Evolutionary conservation across 1,139 yeast genomes (phyloP), one percentile per base, ranked within the genome.

Genomic region (Suhomyces bokatorum): DNA sequence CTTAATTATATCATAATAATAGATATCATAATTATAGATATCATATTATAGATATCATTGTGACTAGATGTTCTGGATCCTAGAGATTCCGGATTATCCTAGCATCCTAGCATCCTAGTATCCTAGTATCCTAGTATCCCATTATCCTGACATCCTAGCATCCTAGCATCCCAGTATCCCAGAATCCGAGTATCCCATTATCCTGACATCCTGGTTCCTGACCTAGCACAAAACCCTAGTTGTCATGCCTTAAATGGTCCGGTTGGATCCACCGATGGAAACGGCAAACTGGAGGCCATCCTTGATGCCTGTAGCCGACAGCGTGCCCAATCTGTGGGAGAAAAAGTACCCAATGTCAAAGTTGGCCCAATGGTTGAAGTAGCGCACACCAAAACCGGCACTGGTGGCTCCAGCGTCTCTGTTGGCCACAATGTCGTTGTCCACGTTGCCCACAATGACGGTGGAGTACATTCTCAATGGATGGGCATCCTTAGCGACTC

Each of bases 251-350:
- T 32, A 41, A 30, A 36, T 28, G 27, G 44, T 37, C 9, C 53
- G 39, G 50, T 67, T 70, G 13, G 73, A 64, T 1, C 76, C 78
- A 10, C 77, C 78, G 32, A 78, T 64, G 2, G 80, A 64, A 28
- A 78, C 65, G 36, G 72, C 64, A 50, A 78, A 70, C 47, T 73
- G 80, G 42, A 78, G 65, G 0, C 82, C 81, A 41, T 75, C 75
- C 40, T 67, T 69, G 34, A 71, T 57, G 3, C 76, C 78, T 24
- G 45, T 45, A 15, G 48, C 55, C n/a, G 48, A 45, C 15, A 54
- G 54, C 12, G 55, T 57, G 16, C 59, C 54, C 28, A 62, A 47
- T 47, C 73, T 61, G 41, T 59, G 60, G 32, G 77, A 63, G 14
- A 73, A 60, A 51, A 62, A 68, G 58, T 77, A 78, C 7, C 79